Conservation (phyloP, 257 asterid species). For the Nicotiana knightiana region DNA sequence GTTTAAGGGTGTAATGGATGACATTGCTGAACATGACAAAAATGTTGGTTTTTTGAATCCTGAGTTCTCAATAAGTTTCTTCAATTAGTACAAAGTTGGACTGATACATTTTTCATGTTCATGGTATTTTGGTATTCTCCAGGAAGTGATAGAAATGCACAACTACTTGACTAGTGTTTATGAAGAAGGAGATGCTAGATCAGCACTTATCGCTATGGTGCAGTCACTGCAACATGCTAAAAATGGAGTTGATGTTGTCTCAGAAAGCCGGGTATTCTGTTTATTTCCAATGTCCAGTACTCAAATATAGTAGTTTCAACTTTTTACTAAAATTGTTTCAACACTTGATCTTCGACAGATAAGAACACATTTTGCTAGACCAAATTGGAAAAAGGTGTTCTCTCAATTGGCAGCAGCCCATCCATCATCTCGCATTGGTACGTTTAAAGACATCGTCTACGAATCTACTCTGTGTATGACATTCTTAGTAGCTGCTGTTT, state of each 20-base stretch:
- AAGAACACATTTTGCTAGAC: slow-evolving; percentile 87
- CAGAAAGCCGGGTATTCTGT: slow-evolving; percentile 60
- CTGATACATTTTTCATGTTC: background rate
- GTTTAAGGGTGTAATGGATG: slow-evolving; percentile 98
- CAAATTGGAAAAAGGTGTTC: slow-evolving; percentile 84
- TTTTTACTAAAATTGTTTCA: background rate
- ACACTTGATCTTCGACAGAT: slow-evolving; percentile 36
- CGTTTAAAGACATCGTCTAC: too few relatives aligned
- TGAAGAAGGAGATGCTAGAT: slow-evolving; percentile 94
- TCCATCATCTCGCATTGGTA: slow-evolving; percentile 59
- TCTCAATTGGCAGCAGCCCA: slow-evolving; percentile 40
- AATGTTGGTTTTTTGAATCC: slow-evolving; percentile 37
- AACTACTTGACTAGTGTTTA: slow-evolving; percentile 84
- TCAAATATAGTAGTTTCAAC: background rate
- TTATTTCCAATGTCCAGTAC: background rate
- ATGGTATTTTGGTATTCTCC: slow-evolving; percentile 7
- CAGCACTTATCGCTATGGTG: slow-evolving; percentile 89
- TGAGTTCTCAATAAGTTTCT: background rate
- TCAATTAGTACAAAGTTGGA: background rate
- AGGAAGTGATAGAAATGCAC: slow-evolving; percentile 88
- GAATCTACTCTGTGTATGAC: background rate
- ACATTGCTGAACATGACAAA: slow-evolving; percentile 69
- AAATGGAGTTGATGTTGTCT: slow-evolving; percentile 82
- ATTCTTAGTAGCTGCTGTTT: background rate
- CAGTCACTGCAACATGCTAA: slow-evolving; percentile 89